Conservation (phyloP, 495 filamentous ascomycete genomes). For the Hypomontagnella monticulosa region DNA sequence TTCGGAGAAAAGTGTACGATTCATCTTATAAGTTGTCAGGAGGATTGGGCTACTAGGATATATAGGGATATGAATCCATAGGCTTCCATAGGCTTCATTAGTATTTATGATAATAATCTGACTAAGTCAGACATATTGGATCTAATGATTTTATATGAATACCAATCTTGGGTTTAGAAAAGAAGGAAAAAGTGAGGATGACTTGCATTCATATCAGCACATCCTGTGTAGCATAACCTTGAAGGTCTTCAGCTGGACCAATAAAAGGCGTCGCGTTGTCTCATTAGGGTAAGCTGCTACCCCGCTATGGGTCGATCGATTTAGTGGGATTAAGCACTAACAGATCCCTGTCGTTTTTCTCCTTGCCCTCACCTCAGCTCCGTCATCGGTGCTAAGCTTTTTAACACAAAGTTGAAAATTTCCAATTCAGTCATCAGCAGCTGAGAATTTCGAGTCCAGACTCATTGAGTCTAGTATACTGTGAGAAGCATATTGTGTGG, state of each 20-base stretch:
- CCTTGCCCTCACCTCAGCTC: slow-evolving; percentile 11
- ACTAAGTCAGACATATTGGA: too few species aligned
- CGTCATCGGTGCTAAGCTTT: slow-evolving; percentile 35
- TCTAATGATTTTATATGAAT: too few species aligned
- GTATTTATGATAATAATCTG: too few species aligned
- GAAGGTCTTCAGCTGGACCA: slow-evolving; percentile 4
- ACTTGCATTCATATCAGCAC: too few species aligned
- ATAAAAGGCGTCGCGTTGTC: slow-evolving; percentile 18
- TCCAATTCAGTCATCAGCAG: slow-evolving; percentile 24
- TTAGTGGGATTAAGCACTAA: slow-evolving; percentile 5
- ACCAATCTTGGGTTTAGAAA: too few species aligned
- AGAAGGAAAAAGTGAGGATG: too few species aligned
- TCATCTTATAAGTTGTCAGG: too few species aligned
- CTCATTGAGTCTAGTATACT: slow-evolving; percentile 14
- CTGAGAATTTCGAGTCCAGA: slow-evolving; percentile 5
- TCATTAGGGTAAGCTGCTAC: slow-evolving; percentile 39
- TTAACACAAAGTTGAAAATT: slow-evolving; percentile 36
- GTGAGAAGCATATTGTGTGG: background rate
- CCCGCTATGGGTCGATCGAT: slow-evolving; percentile 29
- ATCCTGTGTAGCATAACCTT: too few species aligned
- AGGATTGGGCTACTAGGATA: too few species aligned
- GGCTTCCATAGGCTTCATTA: too few species aligned
- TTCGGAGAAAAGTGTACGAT: too few species aligned
- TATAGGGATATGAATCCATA: too few species aligned
- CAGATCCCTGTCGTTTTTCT: background rate